Evolutionary conservation across 2,329 filamentous ascomycete genomes (phyloP).

Genomic region (Penicillium vulpinum): DNA sequence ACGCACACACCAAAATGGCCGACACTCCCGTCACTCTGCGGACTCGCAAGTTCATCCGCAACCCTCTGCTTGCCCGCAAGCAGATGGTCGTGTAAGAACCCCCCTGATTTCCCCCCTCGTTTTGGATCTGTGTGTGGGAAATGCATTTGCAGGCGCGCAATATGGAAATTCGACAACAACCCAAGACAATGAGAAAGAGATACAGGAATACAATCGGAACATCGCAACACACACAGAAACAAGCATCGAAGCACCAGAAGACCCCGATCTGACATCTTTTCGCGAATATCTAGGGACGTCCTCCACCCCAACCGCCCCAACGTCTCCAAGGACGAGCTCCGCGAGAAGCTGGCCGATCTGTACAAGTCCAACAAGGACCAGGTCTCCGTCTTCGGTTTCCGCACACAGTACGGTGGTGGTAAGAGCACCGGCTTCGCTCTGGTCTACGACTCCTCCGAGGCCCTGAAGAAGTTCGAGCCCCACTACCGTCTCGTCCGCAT

Average conservation of each 20-base stretch:
- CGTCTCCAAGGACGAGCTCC: constrained; percentile 99
- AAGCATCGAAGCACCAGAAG: background rate
- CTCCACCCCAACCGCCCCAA: constrained; percentile 98
- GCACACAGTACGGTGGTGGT: constrained; percentile 98
- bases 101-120: constrained; percentile 16
- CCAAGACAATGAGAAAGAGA: constrained; percentile 1
- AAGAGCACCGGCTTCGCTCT: constrained; percentile 99
- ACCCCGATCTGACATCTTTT: constrained; percentile 25
- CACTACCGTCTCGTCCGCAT: constrained; percentile 95
- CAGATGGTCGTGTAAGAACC: constrained; percentile 98
- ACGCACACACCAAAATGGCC: constrained; percentile 68
- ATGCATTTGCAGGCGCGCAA: constrained; percentile 11
- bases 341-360: constrained; percentile 85
- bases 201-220: constrained; percentile 2
- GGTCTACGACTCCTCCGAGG: constrained; percentile 96
- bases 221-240: constrained; percentile 11
- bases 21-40: constrained; percentile 77
- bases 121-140: constrained; percentile 18
- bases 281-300: constrained; percentile 71
- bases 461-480: constrained; percentile 99
- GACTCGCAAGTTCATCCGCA: constrained; percentile 99
- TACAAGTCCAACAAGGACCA: constrained; percentile 99
- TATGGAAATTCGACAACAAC: constrained; percentile 10
- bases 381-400: constrained; percentile 96
- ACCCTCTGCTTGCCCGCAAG: constrained; percentile 97